These are phyloP conservation scores for Podospora pseudocomata DNA, from an alignment of 495 filamentous ascomycete species.

Conservation along the genomic window DNA sequence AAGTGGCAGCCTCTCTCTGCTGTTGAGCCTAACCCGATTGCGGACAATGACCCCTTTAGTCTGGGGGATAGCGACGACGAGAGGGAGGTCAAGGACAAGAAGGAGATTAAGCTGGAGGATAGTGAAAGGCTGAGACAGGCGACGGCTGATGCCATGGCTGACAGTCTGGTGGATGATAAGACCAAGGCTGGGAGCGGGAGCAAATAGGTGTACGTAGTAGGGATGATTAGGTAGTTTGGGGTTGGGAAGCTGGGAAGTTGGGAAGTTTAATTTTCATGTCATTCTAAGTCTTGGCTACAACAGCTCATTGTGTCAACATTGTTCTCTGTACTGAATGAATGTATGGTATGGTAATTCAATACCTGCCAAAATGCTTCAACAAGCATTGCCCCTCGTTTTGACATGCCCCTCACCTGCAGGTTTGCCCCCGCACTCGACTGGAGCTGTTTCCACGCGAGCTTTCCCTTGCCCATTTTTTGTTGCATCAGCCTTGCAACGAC, in stretches of 20 bases:
- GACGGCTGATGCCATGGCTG: conserved; percentile 62
- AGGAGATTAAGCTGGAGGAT: conserved; percentile 58
- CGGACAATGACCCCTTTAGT: conserved; percentile 93
- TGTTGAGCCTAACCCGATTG: conserved; percentile 81
- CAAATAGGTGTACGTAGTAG: conserved; percentile 13
- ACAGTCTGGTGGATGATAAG: conserved; percentile 42
- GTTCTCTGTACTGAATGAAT: neutral
- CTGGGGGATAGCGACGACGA: conserved; percentile 96
- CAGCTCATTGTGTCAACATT: neutral
- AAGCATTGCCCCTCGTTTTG: neutral
- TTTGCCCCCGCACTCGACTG: conserved; percentile 25
- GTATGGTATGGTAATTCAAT: neutral
- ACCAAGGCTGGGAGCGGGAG: conserved; percentile 12
- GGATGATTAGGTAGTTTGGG: neutral
- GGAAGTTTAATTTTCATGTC: neutral
- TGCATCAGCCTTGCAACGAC: conserved; percentile 25
- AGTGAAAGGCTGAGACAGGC: conserved; percentile 66
- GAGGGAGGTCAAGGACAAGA: conserved; percentile 54
- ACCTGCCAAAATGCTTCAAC: neutral
- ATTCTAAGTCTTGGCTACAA: neutral
- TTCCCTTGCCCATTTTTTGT: conserved; percentile 1
- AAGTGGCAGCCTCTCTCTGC: conserved; percentile 96
- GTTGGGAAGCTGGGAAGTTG: neutral
- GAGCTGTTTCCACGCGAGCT: conserved; percentile 3
- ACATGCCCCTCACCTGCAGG: conserved; percentile 3